A percentile compares a stretch with the other conserved stretches of the same genome.
These are phyloP conservation scores for Penicillium sp. DNA, from an alignment of 2,329 filamentous ascomycete genomes.

Conservation along the genomic window DNA sequence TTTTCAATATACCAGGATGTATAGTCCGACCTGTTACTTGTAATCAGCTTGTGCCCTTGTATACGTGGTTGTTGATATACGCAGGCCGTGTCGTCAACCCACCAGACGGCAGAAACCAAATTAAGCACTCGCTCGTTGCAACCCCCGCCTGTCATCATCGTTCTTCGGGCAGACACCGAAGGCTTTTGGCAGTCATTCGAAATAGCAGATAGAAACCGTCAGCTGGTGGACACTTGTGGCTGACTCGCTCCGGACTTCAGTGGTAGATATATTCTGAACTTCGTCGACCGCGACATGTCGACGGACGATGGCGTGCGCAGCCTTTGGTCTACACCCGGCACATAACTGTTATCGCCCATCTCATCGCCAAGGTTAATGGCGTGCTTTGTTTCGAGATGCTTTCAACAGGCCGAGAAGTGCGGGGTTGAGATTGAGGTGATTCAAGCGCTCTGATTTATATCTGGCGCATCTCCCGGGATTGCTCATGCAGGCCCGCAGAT, in stretches of 20 bases:
- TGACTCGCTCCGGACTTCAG: too few relatives aligned
- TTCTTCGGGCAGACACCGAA: background rate
- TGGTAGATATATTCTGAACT: too few relatives aligned
- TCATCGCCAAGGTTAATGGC: slow-evolving; percentile 18
- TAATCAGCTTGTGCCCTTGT: too few relatives aligned
- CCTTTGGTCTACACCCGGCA: slow-evolving; percentile 6
- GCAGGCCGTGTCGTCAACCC: too few relatives aligned
- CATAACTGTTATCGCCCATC: slow-evolving; percentile 11
- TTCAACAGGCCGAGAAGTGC: slow-evolving; percentile 11
- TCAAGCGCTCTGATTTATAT: slow-evolving; percentile 7
- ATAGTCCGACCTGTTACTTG: too few relatives aligned
- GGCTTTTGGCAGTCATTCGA: slow-evolving; percentile 6
- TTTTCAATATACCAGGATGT: too few relatives aligned
- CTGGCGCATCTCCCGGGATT: background rate
- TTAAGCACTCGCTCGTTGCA: too few relatives aligned
- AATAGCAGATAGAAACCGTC: too few relatives aligned
- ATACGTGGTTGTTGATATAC: too few relatives aligned
- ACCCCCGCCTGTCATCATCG: slow-evolving; percentile 21
- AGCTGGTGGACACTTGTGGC: too few relatives aligned
- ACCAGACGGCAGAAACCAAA: background rate
- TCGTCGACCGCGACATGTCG: slow-evolving; percentile 15
- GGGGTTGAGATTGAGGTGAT: slow-evolving; percentile 10
- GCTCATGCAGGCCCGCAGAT: background rate
- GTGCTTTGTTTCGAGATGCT: slow-evolving; percentile 23
- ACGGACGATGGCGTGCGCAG: slow-evolving; percentile 25